Evolutionary conservation across 768 basidiomycete species (phyloP), one percentile per base, ranked within the genome.

Genomic region (Hericium rajendrae): DNA sequence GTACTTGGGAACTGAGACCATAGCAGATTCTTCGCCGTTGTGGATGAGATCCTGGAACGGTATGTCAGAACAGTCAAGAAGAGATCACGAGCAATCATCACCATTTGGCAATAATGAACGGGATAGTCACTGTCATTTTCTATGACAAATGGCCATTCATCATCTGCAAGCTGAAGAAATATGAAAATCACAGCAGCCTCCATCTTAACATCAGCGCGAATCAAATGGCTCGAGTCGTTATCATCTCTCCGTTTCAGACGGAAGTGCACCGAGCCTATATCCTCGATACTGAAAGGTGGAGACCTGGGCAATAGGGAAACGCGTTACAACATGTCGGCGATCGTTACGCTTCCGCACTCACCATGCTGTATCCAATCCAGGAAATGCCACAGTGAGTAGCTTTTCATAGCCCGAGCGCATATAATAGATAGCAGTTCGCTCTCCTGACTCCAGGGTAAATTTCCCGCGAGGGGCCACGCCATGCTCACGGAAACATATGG

Each of bases 131-230:
- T 94, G 39, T 88, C 83, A 62, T 99, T 99, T 68, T 94, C 90
- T 49, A 99, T 81, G 32, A 78, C 75, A 69, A 97, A 92, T 1
- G 97, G 97, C 92, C 94, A 98, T 2, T 73, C 76, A 13, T 86
- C 86, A 22, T 74, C 77, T 16, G 88, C 86, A 48, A 74, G 67
- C 12, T 78, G 76, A 60, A 98, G 72, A 54, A 79, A 79, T n/a
- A 97, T 74, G 71, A 94, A 97, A 54, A 99, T 91, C 1, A 86
- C 91, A 1, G 97, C 84, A 0, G 88, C 91, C 39, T 91, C 84
- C 43, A 98, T 80, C 58, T 84, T 81, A 51, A 93, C 76, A 61
- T 97, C 92, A 4, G 84, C 82, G 15, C 82, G 78, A 57, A 95
- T 72, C 32, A 97, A 74, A 41, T 80, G 75, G 38, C 74, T 75